Conservation (phyloP, 148 eudicot genomes). For the Amaranthus hypochondriacus region DNA sequence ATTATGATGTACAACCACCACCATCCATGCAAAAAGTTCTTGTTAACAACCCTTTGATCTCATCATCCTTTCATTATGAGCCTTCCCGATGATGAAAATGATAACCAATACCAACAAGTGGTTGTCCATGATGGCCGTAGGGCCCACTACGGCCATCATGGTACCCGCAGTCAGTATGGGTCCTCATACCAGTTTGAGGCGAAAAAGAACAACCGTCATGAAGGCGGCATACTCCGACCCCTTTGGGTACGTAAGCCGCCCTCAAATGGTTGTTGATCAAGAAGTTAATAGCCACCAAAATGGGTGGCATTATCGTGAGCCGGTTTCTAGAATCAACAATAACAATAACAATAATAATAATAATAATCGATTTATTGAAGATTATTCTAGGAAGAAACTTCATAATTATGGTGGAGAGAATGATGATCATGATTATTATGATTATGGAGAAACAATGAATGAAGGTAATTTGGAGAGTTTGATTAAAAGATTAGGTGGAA, state of each 20-base stretch:
- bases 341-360: neutral
- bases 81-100: neutral
- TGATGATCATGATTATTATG: neutral
- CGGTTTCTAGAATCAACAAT: neutral
- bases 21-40: slow-evolving; percentile 5
- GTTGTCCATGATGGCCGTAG: neutral
- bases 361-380: neutral
- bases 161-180: slow-evolving; percentile 1
- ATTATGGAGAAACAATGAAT: neutral
- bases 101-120: neutral
- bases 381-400: neutral
- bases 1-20: neutral
- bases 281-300: neutral
- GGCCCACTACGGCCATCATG: neutral
- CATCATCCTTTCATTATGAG: neutral
- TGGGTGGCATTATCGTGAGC: neutral
- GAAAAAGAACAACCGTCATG: neutral
- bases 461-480: slow-evolving; percentile 6
- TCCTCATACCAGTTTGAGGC: neutral
- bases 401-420: neutral
- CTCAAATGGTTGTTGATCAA: neutral
- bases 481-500: neutral
- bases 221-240: neutral
- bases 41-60: neutral
- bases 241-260: slow-evolving; percentile 3